Evolutionary conservation across 495 filamentous ascomycete genomes (phyloP).

Genomic region (Penicillium parvum): DNA sequence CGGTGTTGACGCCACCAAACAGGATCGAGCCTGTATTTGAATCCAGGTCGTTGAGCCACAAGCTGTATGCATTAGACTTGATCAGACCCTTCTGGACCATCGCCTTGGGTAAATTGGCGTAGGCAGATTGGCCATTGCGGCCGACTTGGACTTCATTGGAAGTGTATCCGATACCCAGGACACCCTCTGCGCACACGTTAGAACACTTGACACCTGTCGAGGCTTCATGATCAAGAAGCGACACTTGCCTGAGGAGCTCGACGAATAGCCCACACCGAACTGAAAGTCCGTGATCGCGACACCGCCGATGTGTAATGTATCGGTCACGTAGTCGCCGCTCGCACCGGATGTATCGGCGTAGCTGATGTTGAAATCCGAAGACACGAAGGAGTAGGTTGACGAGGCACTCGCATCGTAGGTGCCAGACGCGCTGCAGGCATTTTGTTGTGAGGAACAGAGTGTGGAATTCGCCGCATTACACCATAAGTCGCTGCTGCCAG

Average conservation of each 20-base stretch:
- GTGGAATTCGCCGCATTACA: slow-evolving; percentile 63
- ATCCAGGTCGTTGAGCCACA: slow-evolving; percentile 53
- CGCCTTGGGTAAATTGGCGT: slow-evolving; percentile 73
- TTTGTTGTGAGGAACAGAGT: slow-evolving; percentile 45
- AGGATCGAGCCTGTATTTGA: slow-evolving; percentile 75
- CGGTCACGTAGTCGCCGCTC: slow-evolving; percentile 76
- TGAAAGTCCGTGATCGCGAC: slow-evolving; percentile 61
- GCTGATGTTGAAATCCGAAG: slow-evolving; percentile 79
- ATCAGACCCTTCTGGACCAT: slow-evolving; percentile 69
- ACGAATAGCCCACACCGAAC: slow-evolving; percentile 81
- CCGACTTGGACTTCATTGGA: slow-evolving; percentile 76
- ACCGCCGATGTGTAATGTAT: slow-evolving; percentile 67
- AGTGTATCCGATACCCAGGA: slow-evolving; percentile 87
- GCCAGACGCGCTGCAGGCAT: slow-evolving; percentile 55
- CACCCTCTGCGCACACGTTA: slow-evolving; percentile 55
- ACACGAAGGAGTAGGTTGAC: slow-evolving; percentile 74
- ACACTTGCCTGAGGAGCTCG: slow-evolving; percentile 49
- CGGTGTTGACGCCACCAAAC: slow-evolving; percentile 87
- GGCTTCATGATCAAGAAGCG: no score
- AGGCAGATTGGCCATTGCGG: slow-evolving; percentile 52
- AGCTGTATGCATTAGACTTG: slow-evolving; percentile 74
- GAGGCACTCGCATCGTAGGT: slow-evolving; percentile 72
- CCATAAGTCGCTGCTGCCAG: slow-evolving; percentile 90
- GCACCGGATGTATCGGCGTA: slow-evolving; percentile 87
- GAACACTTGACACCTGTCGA: no score